Evolutionary conservation across 192 early-diverging fungal species (phyloP).

Genomic region (Gaertneriomyces sp.): DNA sequence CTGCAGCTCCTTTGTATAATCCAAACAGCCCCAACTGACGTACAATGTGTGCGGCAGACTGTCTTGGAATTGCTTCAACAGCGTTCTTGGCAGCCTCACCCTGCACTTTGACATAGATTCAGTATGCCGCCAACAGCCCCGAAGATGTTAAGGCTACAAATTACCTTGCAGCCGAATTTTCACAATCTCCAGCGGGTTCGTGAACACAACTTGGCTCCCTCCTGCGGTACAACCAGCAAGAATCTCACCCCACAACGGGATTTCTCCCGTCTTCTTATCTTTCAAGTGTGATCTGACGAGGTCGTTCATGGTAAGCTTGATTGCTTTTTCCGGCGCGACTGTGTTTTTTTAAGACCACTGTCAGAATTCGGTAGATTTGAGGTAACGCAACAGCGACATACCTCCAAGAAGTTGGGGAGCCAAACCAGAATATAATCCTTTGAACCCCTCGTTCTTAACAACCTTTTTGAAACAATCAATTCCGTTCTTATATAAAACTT

Average conservation of each 20-base stretch:
- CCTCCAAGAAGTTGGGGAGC: constrained; percentile 82
- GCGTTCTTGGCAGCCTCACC: constrained; percentile 54
- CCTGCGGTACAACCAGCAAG: constrained; percentile 85
- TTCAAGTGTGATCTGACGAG: constrained; percentile 70
- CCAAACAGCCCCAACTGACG: constrained; percentile 85
- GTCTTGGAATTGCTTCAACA: constrained; percentile 47
- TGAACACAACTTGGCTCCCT: constrained; percentile 70
- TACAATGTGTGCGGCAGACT: constrained; percentile 82
- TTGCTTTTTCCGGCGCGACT: constrained; percentile 97
- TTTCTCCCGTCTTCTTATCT: constrained; percentile 68
- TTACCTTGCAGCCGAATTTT: constrained; percentile 91
- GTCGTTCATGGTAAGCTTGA: constrained; percentile 97
- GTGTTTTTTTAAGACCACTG: constrained; percentile 27
- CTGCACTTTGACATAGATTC: constrained; percentile 32
- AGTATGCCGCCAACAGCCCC: not conserved
- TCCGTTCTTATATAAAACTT: constrained; percentile 91
- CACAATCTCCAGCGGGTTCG: constrained; percentile 97
- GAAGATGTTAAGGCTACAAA: not conserved
- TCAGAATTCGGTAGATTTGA: not conserved
- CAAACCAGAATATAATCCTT: constrained; percentile 88
- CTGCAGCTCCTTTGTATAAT: constrained; percentile 89
- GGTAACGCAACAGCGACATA: not conserved
- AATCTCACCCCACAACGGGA: constrained; percentile 74
- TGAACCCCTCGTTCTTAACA: constrained; percentile 82
- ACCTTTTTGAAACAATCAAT: constrained; percentile 96